Evolutionary conservation across 345 rosid genomes (phyloP).

Genomic region (Cochlearia excelsa): DNA sequence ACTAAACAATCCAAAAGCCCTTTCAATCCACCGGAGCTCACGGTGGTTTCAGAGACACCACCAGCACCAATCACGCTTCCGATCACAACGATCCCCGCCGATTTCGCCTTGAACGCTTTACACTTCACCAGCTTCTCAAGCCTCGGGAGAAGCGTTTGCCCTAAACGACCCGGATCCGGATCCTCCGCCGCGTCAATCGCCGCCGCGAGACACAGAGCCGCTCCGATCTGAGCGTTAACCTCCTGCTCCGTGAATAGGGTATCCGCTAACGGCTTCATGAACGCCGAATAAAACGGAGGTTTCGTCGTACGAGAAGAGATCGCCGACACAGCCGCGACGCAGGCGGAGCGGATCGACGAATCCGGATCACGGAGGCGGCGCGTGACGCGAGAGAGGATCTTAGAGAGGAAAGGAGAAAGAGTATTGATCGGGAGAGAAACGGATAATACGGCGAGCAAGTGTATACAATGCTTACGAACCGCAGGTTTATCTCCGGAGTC

Average conservation of each 20-base stretch:
- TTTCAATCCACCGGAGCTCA: slow-evolving; percentile 47
- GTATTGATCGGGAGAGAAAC: slow-evolving; percentile 43
- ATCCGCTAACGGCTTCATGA: slow-evolving; percentile 72
- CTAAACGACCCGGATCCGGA: slow-evolving; percentile 59
- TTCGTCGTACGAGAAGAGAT: slow-evolving; percentile 57
- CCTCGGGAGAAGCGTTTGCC: slow-evolving; percentile 49
- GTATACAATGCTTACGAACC: slow-evolving; percentile 72
- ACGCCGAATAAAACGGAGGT: slow-evolving; percentile 52
- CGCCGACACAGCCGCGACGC: slow-evolving; percentile 59
- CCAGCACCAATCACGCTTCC: slow-evolving; percentile 86
- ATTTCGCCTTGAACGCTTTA: slow-evolving; percentile 68
- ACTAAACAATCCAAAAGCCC: slow-evolving; percentile 61
- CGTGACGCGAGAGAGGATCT: slow-evolving; percentile 59
- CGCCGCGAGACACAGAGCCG: slow-evolving; percentile 79
- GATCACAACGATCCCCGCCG: slow-evolving; percentile 68
- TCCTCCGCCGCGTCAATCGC: slow-evolving; percentile 70
- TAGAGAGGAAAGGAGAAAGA: slow-evolving; percentile 60
- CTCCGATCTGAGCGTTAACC: slow-evolving; percentile 67
- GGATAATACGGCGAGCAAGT: slow-evolving; percentile 60
- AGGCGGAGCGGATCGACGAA: slow-evolving; percentile 67
- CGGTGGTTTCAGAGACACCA: slow-evolving; percentile 41
- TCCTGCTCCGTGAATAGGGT: slow-evolving; percentile 91
- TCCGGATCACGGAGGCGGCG: slow-evolving; percentile 80
- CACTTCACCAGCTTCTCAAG: slow-evolving; percentile 72
- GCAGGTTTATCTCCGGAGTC: slow-evolving; percentile 68